These are phyloP conservation scores for Imleria badia DNA, from an alignment of 768 basidiomycete species.

Conservation along the genomic window DNA sequence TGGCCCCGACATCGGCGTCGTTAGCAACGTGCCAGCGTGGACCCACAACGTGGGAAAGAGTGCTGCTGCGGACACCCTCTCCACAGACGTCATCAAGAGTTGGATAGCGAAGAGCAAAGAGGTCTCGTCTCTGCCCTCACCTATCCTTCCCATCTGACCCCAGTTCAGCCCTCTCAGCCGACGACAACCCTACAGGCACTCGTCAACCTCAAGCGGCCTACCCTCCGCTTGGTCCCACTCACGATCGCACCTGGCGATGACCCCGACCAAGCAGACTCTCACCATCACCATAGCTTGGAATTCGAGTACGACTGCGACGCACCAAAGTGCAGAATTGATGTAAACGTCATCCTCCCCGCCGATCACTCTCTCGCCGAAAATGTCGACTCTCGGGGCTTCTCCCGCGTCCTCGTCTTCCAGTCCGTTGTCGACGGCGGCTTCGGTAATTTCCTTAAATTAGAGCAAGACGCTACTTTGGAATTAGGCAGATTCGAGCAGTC, in stretches of 20 bases:
- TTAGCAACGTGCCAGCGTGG: slow-evolving; percentile 70
- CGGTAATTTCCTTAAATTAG: slow-evolving; percentile 66
- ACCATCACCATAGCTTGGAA: slow-evolving; percentile 75
- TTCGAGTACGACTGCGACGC: slow-evolving; percentile 94
- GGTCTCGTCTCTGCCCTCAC: slow-evolving; percentile 37
- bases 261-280: slow-evolving; percentile 43
- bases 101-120: slow-evolving; percentile 92
- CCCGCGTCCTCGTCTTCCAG: slow-evolving; percentile 38
- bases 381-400: slow-evolving; percentile 34
- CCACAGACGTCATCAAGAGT: slow-evolving; percentile 72
- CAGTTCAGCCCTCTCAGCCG: slow-evolving; percentile 64
- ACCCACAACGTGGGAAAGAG: slow-evolving; percentile 64
- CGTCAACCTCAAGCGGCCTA: slow-evolving; percentile 91
- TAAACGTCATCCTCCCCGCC: slow-evolving; percentile 71
- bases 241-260: slow-evolving; percentile 46
- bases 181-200: slow-evolving; percentile 94
- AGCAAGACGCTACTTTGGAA: slow-evolving; percentile 79
- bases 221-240: slow-evolving; percentile 74
- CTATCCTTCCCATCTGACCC: neutral
- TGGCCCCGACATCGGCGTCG: slow-evolving; percentile 86
- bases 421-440: slow-evolving; percentile 80
- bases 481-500: slow-evolving; percentile 67
- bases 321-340: slow-evolving; percentile 76
- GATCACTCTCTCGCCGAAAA: slow-evolving; percentile 54
- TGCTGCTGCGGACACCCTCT: slow-evolving; percentile 64